Conservation (phyloP, 2,329 filamentous ascomycete species). For the Macroventuria anomochaeta region DNA sequence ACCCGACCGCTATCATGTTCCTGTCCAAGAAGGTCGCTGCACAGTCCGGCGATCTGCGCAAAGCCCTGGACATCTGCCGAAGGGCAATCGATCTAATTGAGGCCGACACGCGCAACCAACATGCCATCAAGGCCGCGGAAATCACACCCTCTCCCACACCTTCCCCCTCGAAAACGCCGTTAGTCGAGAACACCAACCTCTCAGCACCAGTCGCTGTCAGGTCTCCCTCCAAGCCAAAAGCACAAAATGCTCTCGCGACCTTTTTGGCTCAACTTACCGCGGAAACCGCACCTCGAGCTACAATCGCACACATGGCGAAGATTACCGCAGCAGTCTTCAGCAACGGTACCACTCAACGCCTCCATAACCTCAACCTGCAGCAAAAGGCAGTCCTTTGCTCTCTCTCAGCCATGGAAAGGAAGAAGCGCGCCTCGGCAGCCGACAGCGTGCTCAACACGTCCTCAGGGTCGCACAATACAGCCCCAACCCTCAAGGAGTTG, state of each 20-base stretch:
- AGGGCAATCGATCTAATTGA: conserved; percentile 90
- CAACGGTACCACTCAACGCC: conserved; percentile 82
- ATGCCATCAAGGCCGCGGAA: conserved; percentile 65
- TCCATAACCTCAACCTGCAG: conserved; percentile 89
- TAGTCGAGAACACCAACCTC: conserved; percentile 82
- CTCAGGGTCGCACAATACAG: conserved; percentile 58
- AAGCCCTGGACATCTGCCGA: conserved; percentile 92
- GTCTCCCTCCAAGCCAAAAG: conserved; percentile 50
- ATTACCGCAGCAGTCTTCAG: conserved; percentile 89
- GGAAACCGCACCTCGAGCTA: conserved; percentile 84
- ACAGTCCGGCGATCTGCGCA: conserved; percentile 91
- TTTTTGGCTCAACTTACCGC: conserved; percentile 70
- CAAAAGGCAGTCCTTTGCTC: conserved; percentile 95
- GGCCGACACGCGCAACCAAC: conserved; percentile 76
- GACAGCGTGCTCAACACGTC: conserved; percentile 48
- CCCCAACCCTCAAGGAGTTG: conserved; percentile 81
- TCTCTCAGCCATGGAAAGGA: conserved; percentile 83
- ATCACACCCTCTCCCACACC: conserved; percentile 56
- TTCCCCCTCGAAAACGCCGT: conserved; percentile 75
- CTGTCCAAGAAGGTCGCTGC: conserved; percentile 94
- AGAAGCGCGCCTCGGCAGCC: conserved; percentile 59
- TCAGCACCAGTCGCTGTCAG: conserved; percentile 56
- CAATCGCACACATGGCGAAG: conserved; percentile 88
- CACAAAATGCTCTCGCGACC: conserved; percentile 30
- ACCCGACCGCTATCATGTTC: conserved; percentile 90